Evolutionary conservation across 495 filamentous ascomycete species (phyloP), one percentile per base, ranked within the genome.

Genomic region (Achaetomiella virescens): DNA sequence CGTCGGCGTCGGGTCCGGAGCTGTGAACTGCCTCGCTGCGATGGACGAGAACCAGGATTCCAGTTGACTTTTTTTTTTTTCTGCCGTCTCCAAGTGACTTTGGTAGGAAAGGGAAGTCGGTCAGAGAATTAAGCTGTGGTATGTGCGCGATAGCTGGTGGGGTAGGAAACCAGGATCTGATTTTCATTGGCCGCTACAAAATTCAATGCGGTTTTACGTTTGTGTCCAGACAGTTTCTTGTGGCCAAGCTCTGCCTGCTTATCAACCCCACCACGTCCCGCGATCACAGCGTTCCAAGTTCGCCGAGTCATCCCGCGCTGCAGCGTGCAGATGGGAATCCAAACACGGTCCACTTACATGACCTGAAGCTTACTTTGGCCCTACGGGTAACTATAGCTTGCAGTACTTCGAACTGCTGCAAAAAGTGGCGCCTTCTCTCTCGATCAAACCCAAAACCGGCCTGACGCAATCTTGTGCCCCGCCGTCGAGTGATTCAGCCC

Each of bases 21-120:
- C 45, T 29, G 47, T 57, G 41, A n/a, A 38, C 31, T 11, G n/a
- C n/a, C n/a, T n/a, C n/a, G n/a, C 36, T 44, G 18, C 27, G n/a
- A n/a, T n/a, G 33, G 17, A 21, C n/a, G 38, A 21, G 7, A 31
- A 5, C 27, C 27, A 31, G 27, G 27, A 27, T 5, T 22, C 27
- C 40, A 18, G 36, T 42, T 41, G 59, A 60, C 63, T 64, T 61
- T 69, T 67, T 70, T 70, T 64, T 62, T 70, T 66, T 70, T 64
- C 65, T 63, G 63, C 50, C 55, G 44, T 20, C n/a, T 20, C 48
- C 47, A 22, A 50, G 49, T 66, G 48, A 50, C 60, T 66, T 65
- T 43, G 42, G 33, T 42, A 24, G 56, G 49, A 48, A 57, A 48
- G 35, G 56, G 49, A 48, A 57, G 54, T 56, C 59, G 55, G 58